These are phyloP conservation scores for Gracilariopsis chorda DNA, from an alignment of 23 red algal species.

Conservation along the genomic window DNA sequence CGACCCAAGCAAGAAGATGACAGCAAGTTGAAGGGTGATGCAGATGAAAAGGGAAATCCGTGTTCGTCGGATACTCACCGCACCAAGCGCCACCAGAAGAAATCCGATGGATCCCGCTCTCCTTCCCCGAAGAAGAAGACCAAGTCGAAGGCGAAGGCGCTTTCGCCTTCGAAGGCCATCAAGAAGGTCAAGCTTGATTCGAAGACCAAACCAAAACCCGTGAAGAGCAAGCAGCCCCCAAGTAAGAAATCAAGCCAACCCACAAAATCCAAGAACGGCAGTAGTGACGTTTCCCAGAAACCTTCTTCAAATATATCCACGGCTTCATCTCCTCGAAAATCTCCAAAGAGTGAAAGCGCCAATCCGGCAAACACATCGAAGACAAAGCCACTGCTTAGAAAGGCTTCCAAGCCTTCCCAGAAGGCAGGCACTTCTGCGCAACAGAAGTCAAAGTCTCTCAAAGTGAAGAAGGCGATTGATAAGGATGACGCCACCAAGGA, in stretches of 20 bases:
- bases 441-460: background rate
- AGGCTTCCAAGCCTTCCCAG: background rate
- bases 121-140: background rate
- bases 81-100: background rate
- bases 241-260: background rate
- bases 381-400: background rate
- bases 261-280: background rate
- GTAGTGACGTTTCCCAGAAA: background rate
- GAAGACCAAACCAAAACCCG: conserved; percentile 3
- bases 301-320: no score
- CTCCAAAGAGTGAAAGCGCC: background rate
- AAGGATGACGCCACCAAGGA: background rate
- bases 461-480: conserved; percentile 23
- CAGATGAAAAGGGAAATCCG: no score
- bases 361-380: background rate
- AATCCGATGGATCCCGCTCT: background rate
- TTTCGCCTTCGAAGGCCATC: conserved; percentile 11
- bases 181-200: background rate
- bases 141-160: background rate
- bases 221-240: background rate
- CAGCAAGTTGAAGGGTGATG: background rate
- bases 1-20: background rate
- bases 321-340: no score
- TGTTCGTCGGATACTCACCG: no score
- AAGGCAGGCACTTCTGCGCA: background rate